Conservation (phyloP, 306 rosid genomes). For the Calophaca sinica region DNA sequence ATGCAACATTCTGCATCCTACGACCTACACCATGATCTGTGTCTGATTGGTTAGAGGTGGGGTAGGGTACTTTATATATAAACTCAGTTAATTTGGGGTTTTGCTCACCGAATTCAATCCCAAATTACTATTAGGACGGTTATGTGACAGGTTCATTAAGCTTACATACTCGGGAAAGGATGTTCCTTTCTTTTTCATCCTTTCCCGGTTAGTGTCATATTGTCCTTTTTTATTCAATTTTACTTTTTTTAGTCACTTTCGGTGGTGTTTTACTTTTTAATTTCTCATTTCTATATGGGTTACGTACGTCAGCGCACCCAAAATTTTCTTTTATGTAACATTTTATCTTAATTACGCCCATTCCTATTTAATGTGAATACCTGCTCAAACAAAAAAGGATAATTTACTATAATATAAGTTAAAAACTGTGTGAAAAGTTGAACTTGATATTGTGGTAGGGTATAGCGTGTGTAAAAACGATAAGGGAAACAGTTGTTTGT, state of each 20-base stretch:
- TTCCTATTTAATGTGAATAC: constrained; percentile 14
- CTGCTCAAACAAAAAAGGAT: constrained; percentile 15
- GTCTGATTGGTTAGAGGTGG: constrained; percentile 20
- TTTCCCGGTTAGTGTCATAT: background rate
- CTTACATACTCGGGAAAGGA: too few relatives aligned
- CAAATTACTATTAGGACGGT: background rate
- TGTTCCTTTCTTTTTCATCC: background rate
- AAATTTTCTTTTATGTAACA: background rate
- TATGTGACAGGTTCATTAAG: background rate
- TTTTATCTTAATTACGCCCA: background rate
- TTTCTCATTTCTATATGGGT: background rate
- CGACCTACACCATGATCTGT: constrained; percentile 2
- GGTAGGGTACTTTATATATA: background rate
- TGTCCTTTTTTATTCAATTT: background rate
- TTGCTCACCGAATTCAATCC: background rate
- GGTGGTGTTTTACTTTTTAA: background rate
- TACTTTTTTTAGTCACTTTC: constrained; percentile 20
- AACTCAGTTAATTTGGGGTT: background rate
- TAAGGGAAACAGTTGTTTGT: background rate
- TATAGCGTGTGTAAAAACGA: constrained; percentile 2
- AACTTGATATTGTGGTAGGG: background rate
- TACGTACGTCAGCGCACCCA: constrained; percentile 15
- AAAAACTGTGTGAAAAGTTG: constrained; percentile 1
- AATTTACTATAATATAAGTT: background rate
- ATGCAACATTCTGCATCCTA: background rate